Evolutionary conservation across 306 rosid species (phyloP), one percentile per base, ranked within the genome.

Genomic region (Trifolium dubium): DNA sequence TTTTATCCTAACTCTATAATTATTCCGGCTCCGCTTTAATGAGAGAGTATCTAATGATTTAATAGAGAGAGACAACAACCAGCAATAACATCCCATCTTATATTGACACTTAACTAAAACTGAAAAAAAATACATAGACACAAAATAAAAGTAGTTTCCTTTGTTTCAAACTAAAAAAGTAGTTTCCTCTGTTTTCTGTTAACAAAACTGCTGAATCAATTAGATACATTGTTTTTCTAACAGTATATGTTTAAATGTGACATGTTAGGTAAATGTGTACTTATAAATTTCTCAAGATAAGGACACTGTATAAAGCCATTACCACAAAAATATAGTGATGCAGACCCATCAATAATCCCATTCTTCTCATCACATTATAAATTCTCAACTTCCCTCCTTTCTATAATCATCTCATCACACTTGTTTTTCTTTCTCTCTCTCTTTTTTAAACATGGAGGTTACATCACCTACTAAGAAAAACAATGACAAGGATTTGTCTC

Each of bases 311-410:
- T 10, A 23, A 19, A 54, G 12, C 60, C 32, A 54, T 8, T 18
- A 54, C 60, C 60, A 54, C 60, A 54, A 19, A 19, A 54, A 54
- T 19, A 51, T 51, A 18, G 13, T 54, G 60, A 54, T 58, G 37
- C 37, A 58, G 64, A 58, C 64, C 64, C 64, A 56, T 58, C 15
- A 37, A 56, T 19, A 54, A 8, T 54, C 60, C 60, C 60, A 54
- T 54, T 54, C 60, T 54, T 54, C 60, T 54, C 30, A 54, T 54
- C 32, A 54, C 60, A 54, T 54, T 54, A 54, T 58, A 58, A 58
- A 58, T 58, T 58, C 60, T 15, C 28, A 8, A 17, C 3, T 17
- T 53, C 60, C 8, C 30, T 53, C 10, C 60, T 18, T 50, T 4
- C 23, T 50, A 4, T 8, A 54, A 54, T 8, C 40, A 37, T 37